A percentile compares a stretch with the other conserved stretches of the same genome.
These are phyloP conservation scores for Pichia cephalocereana DNA, from an alignment of 805 yeast species.

Conservation along the genomic window DNA sequence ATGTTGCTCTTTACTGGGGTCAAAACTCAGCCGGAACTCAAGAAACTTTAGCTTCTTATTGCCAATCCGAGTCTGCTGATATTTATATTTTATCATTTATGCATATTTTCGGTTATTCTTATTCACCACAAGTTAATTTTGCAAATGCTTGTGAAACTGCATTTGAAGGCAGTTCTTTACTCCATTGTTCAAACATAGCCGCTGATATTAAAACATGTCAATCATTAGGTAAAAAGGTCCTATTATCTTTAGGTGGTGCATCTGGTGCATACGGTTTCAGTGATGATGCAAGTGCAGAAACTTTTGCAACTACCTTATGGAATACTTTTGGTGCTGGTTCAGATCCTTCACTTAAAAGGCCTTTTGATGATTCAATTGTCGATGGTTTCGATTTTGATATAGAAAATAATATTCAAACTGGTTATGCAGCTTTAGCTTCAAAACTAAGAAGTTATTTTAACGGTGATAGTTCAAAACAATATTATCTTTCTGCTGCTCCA, in stretches of 20 bases:
- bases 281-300: conserved; percentile 44
- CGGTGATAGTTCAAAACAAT: conserved; percentile 38
- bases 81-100: conserved; percentile 66
- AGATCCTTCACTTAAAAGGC: conserved; percentile 29
- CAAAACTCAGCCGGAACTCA: conserved; percentile 66
- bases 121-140: conserved; percentile 40
- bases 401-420: conserved; percentile 50
- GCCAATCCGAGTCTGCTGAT: conserved; percentile 62
- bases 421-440: conserved; percentile 56
- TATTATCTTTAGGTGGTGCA: conserved; percentile 76
- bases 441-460: conserved; percentile 34
- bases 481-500: conserved; percentile 83
- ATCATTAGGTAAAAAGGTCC: conserved; percentile 61
- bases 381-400: conserved; percentile 82
- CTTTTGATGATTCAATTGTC: conserved; percentile 63
- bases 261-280: conserved; percentile 46
- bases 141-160: conserved; percentile 39
- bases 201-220: conserved; percentile 72
- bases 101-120: conserved; percentile 42
- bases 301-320: conserved; percentile 52
- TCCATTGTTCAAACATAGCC: conserved; percentile 35
- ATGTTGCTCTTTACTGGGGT: conserved; percentile 86
- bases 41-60: conserved; percentile 43
- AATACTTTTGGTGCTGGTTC: conserved; percentile 55
- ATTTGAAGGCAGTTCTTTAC: conserved; percentile 32